Conservation (phyloP, 1,284 basidiomycete species). For the Melampsora americana region DNA sequence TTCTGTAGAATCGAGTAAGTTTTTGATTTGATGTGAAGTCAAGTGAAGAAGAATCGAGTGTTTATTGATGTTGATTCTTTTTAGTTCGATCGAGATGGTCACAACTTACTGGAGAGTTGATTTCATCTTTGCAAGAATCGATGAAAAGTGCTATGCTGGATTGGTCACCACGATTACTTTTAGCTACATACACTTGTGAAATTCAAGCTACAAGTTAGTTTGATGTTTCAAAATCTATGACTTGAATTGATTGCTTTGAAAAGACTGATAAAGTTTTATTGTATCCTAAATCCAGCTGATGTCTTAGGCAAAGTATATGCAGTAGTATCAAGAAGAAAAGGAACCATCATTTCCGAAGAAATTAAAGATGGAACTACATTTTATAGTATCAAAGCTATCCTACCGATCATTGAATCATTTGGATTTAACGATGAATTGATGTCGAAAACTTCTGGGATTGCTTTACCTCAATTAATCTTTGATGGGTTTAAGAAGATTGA, state of each 20-base stretch:
- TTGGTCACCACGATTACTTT: constrained; percentile 94
- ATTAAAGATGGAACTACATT: constrained; percentile 98
- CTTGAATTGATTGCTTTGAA: not conserved
- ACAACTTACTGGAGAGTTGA: constrained; percentile 81
- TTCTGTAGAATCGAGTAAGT: constrained; percentile 61
- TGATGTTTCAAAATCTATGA: not conserved
- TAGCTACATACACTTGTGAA: constrained; percentile 98
- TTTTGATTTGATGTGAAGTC: not conserved
- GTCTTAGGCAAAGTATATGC: constrained; percentile 97
- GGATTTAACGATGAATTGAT: constrained; percentile 97
- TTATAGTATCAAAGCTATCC: constrained; percentile 81
- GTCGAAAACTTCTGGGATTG: constrained; percentile 91
- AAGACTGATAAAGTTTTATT: constrained; percentile 4
- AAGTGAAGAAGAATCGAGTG: not conserved
- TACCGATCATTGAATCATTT: constrained; percentile 97
- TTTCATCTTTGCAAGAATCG: constrained; percentile 81
- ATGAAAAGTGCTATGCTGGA: constrained; percentile 85
- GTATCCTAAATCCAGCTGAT: constrained; percentile 64
- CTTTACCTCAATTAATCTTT: constrained; percentile 95
- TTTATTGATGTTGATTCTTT: not conserved
- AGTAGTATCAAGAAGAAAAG: constrained; percentile 83
- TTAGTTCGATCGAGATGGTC: constrained; percentile 65
- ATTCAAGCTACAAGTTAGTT: constrained; percentile 91
- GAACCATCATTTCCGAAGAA: constrained; percentile 89
- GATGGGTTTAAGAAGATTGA: constrained; percentile 67